Base-by-base conservation (phyloP, 2,329 filamentous ascomycete species). In the Xylariales sp. region DNA sequence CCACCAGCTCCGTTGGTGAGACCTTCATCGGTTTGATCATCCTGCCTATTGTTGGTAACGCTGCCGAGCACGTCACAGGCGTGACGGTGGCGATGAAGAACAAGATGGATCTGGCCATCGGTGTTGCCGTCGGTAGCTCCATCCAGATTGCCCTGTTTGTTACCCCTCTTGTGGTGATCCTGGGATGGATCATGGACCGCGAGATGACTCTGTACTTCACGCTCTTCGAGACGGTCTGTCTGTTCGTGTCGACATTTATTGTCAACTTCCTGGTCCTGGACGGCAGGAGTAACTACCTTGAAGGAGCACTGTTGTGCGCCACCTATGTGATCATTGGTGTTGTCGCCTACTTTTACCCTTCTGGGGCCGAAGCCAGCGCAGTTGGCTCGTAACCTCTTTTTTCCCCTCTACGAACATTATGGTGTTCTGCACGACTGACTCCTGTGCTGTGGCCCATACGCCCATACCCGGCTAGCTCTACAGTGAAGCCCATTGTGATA, bases 181-280 rank as follows among this genome's bases (percentile, higher is more conserved):
- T 86, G 15, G 83, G 81, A n/a, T 87, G 83, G 83, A 74, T 72
- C 43, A 74, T 85, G 59, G 63, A 71, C 43, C 75, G 74, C 42
- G 70, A 81, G n/a, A 85, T 87, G 81, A 76, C 83, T 19, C 72
- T 94, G 23, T 89, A 91, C 66, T 94, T 94, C 61, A 88, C 88
- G 43, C 74, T 88, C 33, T 95, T 94, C 61, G 88, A 94, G 72
- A 94, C 88, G 0, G 85, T 93, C 16, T 87, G 84, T 40, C 76
- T 94, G 53, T 94, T 94, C 61, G 79, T 91, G 36, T 85, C 81
- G 36, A 82, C 88, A 6, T 81, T 94, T 47, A 88, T 94, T 45
- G 86, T 91, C 62, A 93, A 91, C 63, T 94, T 93, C 57, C 65
- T 94, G 42, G 88, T 94, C 33, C 69, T 91, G 43, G 88, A 94